Conservation (phyloP, 768 basidiomycete genomes). For the Leccinum barrowsii region DNA sequence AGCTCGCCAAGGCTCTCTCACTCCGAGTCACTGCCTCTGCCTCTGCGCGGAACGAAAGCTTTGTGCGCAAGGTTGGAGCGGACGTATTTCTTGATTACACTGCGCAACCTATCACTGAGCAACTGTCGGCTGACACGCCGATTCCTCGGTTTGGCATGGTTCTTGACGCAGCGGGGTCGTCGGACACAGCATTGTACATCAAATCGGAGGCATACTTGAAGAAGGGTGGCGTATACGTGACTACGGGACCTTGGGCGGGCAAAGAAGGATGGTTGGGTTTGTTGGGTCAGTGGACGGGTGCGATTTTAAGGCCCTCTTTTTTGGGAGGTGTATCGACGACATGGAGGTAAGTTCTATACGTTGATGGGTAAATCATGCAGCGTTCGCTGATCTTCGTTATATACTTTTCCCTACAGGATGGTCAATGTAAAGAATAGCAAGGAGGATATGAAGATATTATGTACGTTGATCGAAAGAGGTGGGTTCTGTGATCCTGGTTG, state of each 20-base stretch:
- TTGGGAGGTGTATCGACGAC: too few species aligned
- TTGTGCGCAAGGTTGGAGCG: slow-evolving; percentile 58
- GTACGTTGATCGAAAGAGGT: slow-evolving; percentile 43
- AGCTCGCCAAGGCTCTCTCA: slow-evolving; percentile 65
- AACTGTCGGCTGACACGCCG: slow-evolving; percentile 44
- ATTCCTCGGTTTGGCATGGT: slow-evolving; percentile 53
- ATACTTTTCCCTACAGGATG: slow-evolving; percentile 9
- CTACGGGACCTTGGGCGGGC: slow-evolving; percentile 43
- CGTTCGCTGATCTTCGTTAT: neutral
- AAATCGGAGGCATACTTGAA: slow-evolving; percentile 49
- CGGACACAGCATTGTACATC: slow-evolving; percentile 48
- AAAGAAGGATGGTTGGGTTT: too few species aligned
- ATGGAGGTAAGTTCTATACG: too few species aligned
- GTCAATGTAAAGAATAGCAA: slow-evolving; percentile 31
- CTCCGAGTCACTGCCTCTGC: slow-evolving; percentile 57
- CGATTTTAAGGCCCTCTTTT: too few species aligned
- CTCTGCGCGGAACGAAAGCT: slow-evolving; percentile 55
- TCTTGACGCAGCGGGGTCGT: slow-evolving; percentile 54
- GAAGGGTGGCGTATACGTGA: slow-evolving; percentile 50
- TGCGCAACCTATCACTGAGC: slow-evolving; percentile 43
- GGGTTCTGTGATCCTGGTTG: neutral
- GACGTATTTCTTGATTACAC: slow-evolving; percentile 72
- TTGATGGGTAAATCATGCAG: too few species aligned
- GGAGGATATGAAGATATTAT: slow-evolving; percentile 36
- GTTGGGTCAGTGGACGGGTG: too few species aligned